Conservation (phyloP, 768 basidiomycete genomes). For the Mycena epipterygia region DNA sequence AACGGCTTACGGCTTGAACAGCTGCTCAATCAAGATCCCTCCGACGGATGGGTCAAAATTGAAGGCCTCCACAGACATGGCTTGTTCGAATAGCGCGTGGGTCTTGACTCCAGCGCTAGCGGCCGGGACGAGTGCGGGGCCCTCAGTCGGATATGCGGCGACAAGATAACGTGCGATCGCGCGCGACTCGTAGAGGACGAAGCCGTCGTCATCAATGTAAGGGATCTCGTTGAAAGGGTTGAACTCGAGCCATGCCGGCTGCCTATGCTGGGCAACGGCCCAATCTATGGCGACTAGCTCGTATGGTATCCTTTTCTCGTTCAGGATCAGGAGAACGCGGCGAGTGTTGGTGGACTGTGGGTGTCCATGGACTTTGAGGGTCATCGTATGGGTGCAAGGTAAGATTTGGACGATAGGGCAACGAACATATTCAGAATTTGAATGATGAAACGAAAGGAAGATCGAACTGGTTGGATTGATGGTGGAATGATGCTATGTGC, state of each 20-base stretch:
- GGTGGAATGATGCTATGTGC: no score
- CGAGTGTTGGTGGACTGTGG: slow-evolving; percentile 9
- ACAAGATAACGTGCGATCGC: slow-evolving; percentile 64
- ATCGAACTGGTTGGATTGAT: neutral
- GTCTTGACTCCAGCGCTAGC: slow-evolving; percentile 30
- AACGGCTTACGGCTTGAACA: slow-evolving; percentile 54
- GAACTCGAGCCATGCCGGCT: slow-evolving; percentile 8
- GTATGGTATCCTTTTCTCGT: slow-evolving; percentile 26
- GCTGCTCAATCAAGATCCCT: slow-evolving; percentile 54
- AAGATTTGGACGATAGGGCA: neutral
- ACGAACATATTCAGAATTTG: no score
- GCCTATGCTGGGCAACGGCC: slow-evolving; percentile 1
- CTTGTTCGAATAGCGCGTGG: slow-evolving; percentile 54
- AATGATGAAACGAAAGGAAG: neutral
- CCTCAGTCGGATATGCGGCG: slow-evolving; percentile 56
- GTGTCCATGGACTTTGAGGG: slow-evolving; percentile 14
- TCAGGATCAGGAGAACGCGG: slow-evolving; percentile 18
- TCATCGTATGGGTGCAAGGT: neutral
- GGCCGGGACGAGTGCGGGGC: slow-evolving; percentile 56
- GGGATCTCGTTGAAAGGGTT: slow-evolving; percentile 21
- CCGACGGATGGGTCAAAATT: slow-evolving; percentile 59
- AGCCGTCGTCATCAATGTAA: slow-evolving; percentile 56
- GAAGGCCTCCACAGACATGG: slow-evolving; percentile 54
- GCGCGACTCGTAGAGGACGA: slow-evolving; percentile 63
- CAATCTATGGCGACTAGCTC: slow-evolving; percentile 14